These are phyloP conservation scores for Monosporascus ibericus DNA, from an alignment of 2,329 filamentous ascomycete species.

Conservation along the genomic window DNA sequence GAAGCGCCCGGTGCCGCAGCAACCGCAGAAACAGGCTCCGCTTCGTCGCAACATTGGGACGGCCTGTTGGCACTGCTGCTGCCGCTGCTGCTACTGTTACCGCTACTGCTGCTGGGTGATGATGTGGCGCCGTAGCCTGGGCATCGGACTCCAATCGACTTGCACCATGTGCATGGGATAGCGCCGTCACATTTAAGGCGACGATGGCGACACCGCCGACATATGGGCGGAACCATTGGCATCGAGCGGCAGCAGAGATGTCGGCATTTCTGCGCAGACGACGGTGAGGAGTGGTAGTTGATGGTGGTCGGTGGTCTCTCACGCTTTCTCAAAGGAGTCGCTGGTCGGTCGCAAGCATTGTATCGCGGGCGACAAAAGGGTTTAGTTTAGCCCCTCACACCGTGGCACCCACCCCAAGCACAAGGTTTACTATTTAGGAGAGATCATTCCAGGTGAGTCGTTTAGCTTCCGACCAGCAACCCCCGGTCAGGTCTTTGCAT, in stretches of 20 bases:
- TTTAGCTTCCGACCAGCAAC: neutral
- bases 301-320: neutral
- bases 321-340: neutral
- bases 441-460: neutral
- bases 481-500: neutral
- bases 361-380: neutral
- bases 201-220: neutral
- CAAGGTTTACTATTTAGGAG: neutral
- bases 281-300: neutral
- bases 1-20: neutral
- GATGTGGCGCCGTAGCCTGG: neutral
- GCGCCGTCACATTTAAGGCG: constrained; percentile 1
- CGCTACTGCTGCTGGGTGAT: neutral
- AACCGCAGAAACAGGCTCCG: neutral
- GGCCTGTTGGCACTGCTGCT: neutral
- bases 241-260: neutral
- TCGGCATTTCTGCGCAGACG: neutral
- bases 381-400: neutral
- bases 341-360: neutral
- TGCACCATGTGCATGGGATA: neutral
- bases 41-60: neutral
- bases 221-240: neutral
- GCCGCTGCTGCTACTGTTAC: neutral
- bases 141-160: neutral
- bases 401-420: neutral